Base-by-base conservation (phyloP, 2,329 filamentous ascomycete genomes). In the Dothideomycetes sp. region DNA sequence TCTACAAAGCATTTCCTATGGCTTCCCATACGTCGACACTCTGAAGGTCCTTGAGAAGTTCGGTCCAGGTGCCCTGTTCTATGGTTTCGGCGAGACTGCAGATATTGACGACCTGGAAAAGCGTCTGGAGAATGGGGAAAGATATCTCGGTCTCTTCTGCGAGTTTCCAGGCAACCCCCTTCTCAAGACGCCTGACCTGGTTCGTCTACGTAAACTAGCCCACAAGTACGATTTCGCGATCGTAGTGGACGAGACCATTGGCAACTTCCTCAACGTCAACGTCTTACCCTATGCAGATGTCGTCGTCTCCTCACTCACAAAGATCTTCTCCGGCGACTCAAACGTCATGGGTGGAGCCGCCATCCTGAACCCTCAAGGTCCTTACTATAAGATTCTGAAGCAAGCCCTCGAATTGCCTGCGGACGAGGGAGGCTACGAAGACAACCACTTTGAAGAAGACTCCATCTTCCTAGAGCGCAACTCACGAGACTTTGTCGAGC, bases 11-110 rank as follows among this genome's bases (percentile, higher is more conserved):
- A 78, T 98, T 55, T 88, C 82, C 53, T 95, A 86, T 54, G 91
- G 91, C n/a, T 98, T 98, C 51, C 87, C 91, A 0, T 98, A 98
- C 52, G 85, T 95, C 38, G 91, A 98, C 60, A 95, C 91, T 0
- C 72, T 96, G 40, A 98, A 98, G 59, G 85, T 95, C 36, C 67
- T 96, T 4, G 71, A 96, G 57, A 98, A 96, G 59, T 96, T 93
- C 22, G 91, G 89, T 0, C 83, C 87, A 0, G 89, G 89, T 1
- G 88, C 81, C 44, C 59, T 81, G 2, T 96, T 96, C 57, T 95
- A 94, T 59, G 89, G 89, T 3, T 75, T 81, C 51, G 85, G 82
- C 1, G 84, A 81, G 2, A 65, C 76, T 2, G 72, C 74, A 35
- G 88, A 96, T 43, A 65, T 98, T 1, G 84, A 95, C 54, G 81